Conservation (phyloP, 1,139 yeast species). For the Citeromyces hawaiiensis region DNA sequence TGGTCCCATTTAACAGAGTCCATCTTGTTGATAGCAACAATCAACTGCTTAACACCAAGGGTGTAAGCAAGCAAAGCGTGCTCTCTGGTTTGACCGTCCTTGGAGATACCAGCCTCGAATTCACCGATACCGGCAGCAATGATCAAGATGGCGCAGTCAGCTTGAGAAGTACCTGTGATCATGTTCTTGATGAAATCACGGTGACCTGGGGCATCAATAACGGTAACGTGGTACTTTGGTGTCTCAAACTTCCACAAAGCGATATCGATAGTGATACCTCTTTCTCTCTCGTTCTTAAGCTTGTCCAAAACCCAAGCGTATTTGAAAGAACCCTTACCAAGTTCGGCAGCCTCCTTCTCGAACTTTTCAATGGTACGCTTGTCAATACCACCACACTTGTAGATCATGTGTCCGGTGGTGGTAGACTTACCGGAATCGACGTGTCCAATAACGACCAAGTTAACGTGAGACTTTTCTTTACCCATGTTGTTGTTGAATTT, state of each 20-base stretch:
- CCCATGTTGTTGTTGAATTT: conserved; percentile 83
- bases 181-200: too few relatives aligned
- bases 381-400: conserved; percentile 91
- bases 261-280: conserved; percentile 98
- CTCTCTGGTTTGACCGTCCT: conserved; percentile 91
- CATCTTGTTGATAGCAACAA: conserved; percentile 90
- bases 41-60: conserved; percentile 80
- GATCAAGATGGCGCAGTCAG: conserved; percentile 84
- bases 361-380: conserved; percentile 98
- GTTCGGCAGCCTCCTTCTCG: conserved; percentile 97
- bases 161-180: conserved; percentile 90
- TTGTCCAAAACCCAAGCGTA: conserved; percentile 99
- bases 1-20: conserved; percentile 84
- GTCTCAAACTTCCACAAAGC: conserved; percentile 97
- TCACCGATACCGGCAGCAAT: conserved; percentile 91
- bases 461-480: conserved; percentile 94
- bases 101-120: conserved; percentile 91
- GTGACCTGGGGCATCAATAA: conserved; percentile 98
- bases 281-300: conserved; percentile 94
- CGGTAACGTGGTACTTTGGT: conserved; percentile 93
- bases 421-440: conserved; percentile 99
- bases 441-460: conserved; percentile 97
- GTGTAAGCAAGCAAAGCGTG: conserved; percentile 86
- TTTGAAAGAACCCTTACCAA: conserved; percentile 99
- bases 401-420: conserved; percentile 95